Base-by-base conservation (phyloP, 2,329 filamentous ascomycete genomes). In the Aspergillus quadrilineatus region DNA sequence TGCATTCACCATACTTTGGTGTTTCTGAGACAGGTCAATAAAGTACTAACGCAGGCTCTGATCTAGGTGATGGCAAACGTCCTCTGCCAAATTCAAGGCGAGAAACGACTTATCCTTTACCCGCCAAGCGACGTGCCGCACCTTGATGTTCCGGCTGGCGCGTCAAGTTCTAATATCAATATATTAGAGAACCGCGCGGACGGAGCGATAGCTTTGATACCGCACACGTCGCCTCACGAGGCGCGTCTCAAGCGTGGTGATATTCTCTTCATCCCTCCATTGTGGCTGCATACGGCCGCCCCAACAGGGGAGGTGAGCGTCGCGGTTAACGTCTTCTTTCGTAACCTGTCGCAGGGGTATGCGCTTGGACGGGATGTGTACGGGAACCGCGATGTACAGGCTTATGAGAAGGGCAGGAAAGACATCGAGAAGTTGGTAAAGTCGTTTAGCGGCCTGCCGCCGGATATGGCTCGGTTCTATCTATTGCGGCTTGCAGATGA, bases 261-360 rank as follows among this genome's bases (percentile, higher is more conserved):
- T 56, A 81, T 92, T 2, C 75, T 96, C 7, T 93, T 89, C 70
- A 81, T 96, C 30, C 92, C 92, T 0, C 85, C 90, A 0, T 80
- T 94, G 64, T 96, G 92, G 92, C 80, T 90, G 10, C 92, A 96
- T 71, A 88, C 90, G 0, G 87, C 70, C 28, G 65, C 66, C 53
- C 66, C 70, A 22, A 66, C 62, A 4, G 66, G 65, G n/a, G 62
- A 65, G 49, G 71, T 85, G 58, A 92, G 89, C 63, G 79, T 96
- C 6, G 90, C 90, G 0, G 86, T 96, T n/a, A 96, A 96, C 69
- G 83, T 93, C 29, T 96, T 96, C 77, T 96, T 95, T 75, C 85
- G 86, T 43, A 87, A 86, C 59, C 77, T 94, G 8, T 77, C 85
- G 3, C 76, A 70, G 3, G 85, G 83, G 1, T 94, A 94, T 69